Conservation (phyloP, 164 flowering plant genomes). For the Magnolia officinalis region DNA sequence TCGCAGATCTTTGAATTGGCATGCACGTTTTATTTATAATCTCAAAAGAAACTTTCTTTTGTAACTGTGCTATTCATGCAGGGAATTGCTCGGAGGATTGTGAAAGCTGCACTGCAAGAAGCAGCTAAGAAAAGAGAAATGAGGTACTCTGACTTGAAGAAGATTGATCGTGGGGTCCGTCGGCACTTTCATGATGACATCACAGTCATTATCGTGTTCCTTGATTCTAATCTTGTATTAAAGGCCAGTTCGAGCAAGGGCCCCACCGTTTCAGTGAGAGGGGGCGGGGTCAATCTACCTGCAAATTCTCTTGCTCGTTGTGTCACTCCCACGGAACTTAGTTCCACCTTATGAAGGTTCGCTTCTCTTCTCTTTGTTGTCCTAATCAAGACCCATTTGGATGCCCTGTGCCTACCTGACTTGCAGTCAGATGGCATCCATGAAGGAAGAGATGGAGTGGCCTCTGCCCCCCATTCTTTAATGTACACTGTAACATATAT, state of each 20-base stretch:
- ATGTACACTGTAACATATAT: constrained; percentile 41
- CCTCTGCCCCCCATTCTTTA: constrained; percentile 34
- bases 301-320: constrained; percentile 52
- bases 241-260: constrained; percentile 41
- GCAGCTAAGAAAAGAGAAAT: constrained; percentile 91
- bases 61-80: constrained; percentile 23
- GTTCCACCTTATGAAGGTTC: constrained; percentile 24
- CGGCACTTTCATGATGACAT: constrained; percentile 82
- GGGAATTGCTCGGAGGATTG: constrained; percentile 78
- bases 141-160: constrained; percentile 70
- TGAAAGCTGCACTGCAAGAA: constrained; percentile 71
- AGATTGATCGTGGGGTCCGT: constrained; percentile 76
- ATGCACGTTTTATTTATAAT: background rate
- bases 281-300: constrained; percentile 46
- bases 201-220: constrained; percentile 61
- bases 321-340: constrained; percentile 37
- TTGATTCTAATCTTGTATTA: constrained; percentile 51
- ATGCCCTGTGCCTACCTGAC: constrained; percentile 18
- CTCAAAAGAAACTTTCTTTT: background rate
- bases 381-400: constrained; percentile 12
- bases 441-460: constrained; percentile 20
- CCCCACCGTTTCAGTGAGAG: constrained; percentile 47
- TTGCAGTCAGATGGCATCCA: constrained; percentile 25
- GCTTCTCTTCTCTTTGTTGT: constrained; percentile 21
- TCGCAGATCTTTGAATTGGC: background rate